Base-by-base conservation (phyloP, 176 grass and related monocot genomes). In the Zoysia pacifica region DNA sequence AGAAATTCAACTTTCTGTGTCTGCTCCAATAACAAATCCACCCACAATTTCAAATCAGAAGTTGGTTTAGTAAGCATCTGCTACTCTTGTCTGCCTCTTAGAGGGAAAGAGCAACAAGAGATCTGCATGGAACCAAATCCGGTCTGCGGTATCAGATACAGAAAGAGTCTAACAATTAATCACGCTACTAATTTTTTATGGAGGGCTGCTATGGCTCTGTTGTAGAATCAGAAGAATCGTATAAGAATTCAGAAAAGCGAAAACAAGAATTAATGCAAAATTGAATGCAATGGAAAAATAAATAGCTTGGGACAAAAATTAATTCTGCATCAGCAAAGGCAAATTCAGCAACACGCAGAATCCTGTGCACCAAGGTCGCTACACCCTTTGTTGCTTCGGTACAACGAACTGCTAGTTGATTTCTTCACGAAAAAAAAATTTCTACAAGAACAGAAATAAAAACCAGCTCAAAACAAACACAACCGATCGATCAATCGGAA, bases 341-440 rank as follows among this genome's bases (percentile, higher is more conserved):
- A 48, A 65, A 89, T 58, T 50, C 43, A 42, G 48, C 55, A 42
- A 11, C 41, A 75, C 71, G 77, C 10, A 81, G 48, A 81, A 85
- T 85, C 70, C 77, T 64, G 77, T 49, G 50, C 72, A 58, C 36
- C 43, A 83, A 54, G 58, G n/a, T n/a, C 42, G 48, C 41, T 81
- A 11, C 38, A 55, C 51, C 70, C 69, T 48, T 69, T 64, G 70
- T 40, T 28, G 28, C 28, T 28, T 28, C 28, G 28, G 28, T 42
- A 85, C 35, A 56, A 70, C 19, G 11, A 50, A 14, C 61, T 51
- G 35, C 61, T 51, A 19, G 15, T 40, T 28, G 63, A 10, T 73
- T 67, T 72, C 5, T 16, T 12, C 58, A 63, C 4, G 13, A 6
- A 50, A 41, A 55, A 55, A 41, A 52, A 44, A 1, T 61, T 61